Base-by-base conservation (phyloP, 148 eudicot genomes). In the Polygonum maritimum region DNA sequence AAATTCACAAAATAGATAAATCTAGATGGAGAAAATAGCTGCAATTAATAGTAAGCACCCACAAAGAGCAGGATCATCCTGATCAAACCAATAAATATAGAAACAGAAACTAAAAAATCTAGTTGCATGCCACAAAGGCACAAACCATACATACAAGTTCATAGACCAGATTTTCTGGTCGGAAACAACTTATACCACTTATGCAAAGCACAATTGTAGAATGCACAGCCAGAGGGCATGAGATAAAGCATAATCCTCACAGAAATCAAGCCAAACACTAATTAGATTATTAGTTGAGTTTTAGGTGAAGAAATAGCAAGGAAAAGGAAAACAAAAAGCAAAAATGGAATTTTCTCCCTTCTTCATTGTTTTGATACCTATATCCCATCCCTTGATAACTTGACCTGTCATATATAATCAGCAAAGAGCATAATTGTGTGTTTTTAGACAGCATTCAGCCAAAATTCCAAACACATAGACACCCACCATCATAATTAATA, bases 351-450 rank as follows among this genome's bases (percentile, higher is more conserved):
- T 89, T 62, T 89, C 38, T 13, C 57, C 35, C 45, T 4, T 87
- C 82, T 89, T 89, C 90, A 89, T 89, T 33, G 93, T 89, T 58
- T 89, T 89, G 78, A 89, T 87, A 22, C 93, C 93, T 67, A 41
- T 71, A 48, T 89, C 93, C 93, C 93, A 89, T 84, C 93, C 93
- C 84, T 87, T 87, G 74, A 70, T 70, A 70, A 70, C 74, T 70
- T 70, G 74, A 70, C 74, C 74, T 70, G 74, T 57, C 69, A 36
- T n/a, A n/a, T n/a, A 51, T 19, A 51, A 51, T 51, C 57, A 62
- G 1, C 39, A 31, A 62, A 26, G 39, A 35, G 31, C 16, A 62
- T 31, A 62, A 10, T 5, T 62, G 13, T 62, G 38, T 26, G 10
- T 26, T 58, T 62, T 54, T 26, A 62, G 69, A 16, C 69, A 62